Percentiles rank a stretch among this genome's conserved stretches.
phyloP scores from a whole-genome alignment of 78 protist species.

The Guillardia theta region DNA sequence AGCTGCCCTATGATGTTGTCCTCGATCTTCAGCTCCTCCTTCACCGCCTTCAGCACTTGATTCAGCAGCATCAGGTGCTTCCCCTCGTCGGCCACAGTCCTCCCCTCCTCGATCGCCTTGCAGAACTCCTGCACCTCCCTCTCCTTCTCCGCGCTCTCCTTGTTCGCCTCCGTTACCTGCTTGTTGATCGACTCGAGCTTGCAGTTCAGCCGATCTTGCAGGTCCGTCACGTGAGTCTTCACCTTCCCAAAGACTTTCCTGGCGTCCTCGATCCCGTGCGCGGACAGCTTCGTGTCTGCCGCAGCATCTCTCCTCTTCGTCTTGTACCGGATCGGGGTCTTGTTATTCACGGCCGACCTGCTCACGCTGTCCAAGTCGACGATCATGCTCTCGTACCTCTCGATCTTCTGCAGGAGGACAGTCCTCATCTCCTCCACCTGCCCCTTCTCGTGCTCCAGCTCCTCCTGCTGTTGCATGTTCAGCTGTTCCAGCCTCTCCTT shows the following conservation, averaged over 20 bases:
- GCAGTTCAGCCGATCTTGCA: background rate
- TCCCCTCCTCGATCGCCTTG: background rate
- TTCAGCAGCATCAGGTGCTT: background rate
- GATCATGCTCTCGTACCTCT: constrained; percentile 13
- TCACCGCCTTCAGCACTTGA: background rate
- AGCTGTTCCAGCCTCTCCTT: background rate
- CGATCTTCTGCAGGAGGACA: background rate
- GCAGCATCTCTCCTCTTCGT: background rate
- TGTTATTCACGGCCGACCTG: background rate
- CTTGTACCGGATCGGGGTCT: background rate
- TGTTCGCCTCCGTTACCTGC: background rate
- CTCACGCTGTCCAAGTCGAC: background rate
- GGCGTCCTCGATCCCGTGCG: background rate
- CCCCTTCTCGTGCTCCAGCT: constrained; percentile 10
- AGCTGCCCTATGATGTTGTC: background rate
- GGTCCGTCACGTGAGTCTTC: background rate
- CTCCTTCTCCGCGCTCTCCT: background rate
- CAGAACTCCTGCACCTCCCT: background rate
- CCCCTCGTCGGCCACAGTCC: background rate
- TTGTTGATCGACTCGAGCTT: background rate
- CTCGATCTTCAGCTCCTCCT: background rate
- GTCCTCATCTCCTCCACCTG: constrained; percentile 27
- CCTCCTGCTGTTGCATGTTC: background rate
- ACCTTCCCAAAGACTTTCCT: background rate
- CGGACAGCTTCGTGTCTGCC: background rate